Evolutionary conservation across 148 eudicot species (phyloP), one percentile per base, ranked within the genome.

Genomic region (Rheum nobile): DNA sequence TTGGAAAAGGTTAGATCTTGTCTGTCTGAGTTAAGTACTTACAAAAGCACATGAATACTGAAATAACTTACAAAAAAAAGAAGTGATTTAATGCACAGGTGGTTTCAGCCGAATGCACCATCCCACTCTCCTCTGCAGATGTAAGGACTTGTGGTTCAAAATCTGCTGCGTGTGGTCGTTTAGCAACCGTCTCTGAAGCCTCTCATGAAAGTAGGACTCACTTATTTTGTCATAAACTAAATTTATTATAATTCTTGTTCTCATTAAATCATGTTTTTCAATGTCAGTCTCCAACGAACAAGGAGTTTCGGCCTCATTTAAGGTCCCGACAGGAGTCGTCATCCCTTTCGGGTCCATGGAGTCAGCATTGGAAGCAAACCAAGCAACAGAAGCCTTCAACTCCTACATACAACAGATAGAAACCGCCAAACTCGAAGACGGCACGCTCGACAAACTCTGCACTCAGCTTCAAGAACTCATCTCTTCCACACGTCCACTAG

Each of bases 281-380:
- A 47, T 71, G 75, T 75, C 87, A 94, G 98, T 86, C 77, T 78
- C 77, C 78, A 94, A 81, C 77, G 93, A 94, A 54, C 87, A 79
- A 42, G 98, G 98, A 44, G 90, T 91, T 69, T 96, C 97, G 35
- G 97, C 98, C 74, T 83, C 96, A 16, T 94, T 94, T 37, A 87
- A 85, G 59, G 97, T 86, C 44, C 98, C 98, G 26, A 78, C 79
- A n/a, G 98, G 98, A 79, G 91, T 83, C 8, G 91, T 94, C 72
- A 83, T 94, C 75, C 96, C 98, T 4, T 94, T 91, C 41, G 96
- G 97, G 52, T 78, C 97, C 21, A 86, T 91, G 97, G 98, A 94
- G 72, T 54, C 72, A 77, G 93, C 91, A 13, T 81, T 94, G 78
- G 84, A 86, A 79, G 81, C 75, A 73, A 87, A 77, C 81, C 81